phyloP scores from a whole-genome alignment of 495 filamentous ascomycete genomes.

The Daldinia vernicosa region DNA sequence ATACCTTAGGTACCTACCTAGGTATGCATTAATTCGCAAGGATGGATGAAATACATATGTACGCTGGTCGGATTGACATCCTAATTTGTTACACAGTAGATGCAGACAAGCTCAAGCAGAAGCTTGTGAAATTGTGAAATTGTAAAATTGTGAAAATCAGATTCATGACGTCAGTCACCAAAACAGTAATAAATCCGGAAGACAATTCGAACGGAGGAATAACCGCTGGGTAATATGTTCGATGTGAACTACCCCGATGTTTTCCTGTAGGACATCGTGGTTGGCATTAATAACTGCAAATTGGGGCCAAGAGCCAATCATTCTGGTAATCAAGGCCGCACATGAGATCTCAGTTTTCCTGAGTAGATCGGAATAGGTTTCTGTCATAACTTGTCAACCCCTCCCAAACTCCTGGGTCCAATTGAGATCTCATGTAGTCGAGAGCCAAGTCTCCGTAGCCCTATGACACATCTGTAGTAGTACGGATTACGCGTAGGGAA shows the following conservation, averaged over 20 bases:
- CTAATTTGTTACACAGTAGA: not conserved
- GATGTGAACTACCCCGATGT: conserved; percentile 1
- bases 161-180: conserved; percentile 34
- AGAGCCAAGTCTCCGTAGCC: conserved; percentile 38
- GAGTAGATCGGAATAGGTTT: conserved; percentile 20
- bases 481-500: conserved; percentile 31
- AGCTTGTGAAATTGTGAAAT: conserved; percentile 11
- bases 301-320: conserved; percentile 16
- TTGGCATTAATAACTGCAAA: not conserved
- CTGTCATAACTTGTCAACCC: conserved; percentile 31
- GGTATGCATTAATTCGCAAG: conserved; percentile 5
- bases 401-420: conserved; percentile 41
- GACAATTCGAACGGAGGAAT: conserved; percentile 6
- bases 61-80: not conserved
- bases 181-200: conserved; percentile 7
- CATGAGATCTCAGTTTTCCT: conserved; percentile 18
- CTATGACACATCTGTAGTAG: conserved; percentile 23
- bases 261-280: conserved; percentile 6
- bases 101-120: conserved; percentile 25
- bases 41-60: not conserved
- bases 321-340: conserved; percentile 1
- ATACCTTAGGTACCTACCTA: too few species aligned
- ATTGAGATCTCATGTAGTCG: conserved; percentile 32
- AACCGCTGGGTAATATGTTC: conserved; percentile 6
- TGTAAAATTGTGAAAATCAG: not conserved